phyloP scores from a whole-genome alignment of 208 protist species.

The Willaertia magna region DNA sequence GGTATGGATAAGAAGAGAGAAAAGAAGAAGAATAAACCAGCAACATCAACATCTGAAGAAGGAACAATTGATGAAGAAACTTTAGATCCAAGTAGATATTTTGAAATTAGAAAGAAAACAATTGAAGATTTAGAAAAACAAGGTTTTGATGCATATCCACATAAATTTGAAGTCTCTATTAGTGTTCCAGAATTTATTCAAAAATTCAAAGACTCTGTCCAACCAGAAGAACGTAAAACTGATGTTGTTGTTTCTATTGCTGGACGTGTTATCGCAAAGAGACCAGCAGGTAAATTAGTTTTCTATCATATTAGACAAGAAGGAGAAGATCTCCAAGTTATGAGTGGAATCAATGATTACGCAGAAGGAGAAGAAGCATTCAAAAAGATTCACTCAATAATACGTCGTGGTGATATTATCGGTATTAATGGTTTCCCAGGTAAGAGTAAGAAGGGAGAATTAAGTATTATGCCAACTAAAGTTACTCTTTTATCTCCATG shows the following conservation, averaged over 20 bases:
- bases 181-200: constrained; percentile 66
- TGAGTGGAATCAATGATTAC: constrained; percentile 53
- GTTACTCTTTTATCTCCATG: constrained; percentile 85
- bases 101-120: constrained; percentile 33
- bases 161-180: constrained; percentile 83
- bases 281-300: constrained; percentile 68
- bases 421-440: constrained; percentile 78
- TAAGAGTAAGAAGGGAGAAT: constrained; percentile 67
- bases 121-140: constrained; percentile 15
- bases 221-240: constrained; percentile 33
- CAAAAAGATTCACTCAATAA: constrained; percentile 48
- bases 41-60: no score
- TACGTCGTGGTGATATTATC: constrained; percentile 96
- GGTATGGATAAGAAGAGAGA: constrained; percentile 7
- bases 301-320: constrained; percentile 91
- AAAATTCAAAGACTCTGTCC: constrained; percentile 40
- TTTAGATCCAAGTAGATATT: constrained; percentile 30
- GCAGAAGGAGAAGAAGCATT: constrained; percentile 51
- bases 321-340: constrained; percentile 81
- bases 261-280: constrained; percentile 61
- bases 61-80: constrained; percentile 20
- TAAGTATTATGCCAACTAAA: constrained; percentile 62
- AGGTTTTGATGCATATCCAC: constrained; percentile 75
- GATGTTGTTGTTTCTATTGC: constrained; percentile 62
- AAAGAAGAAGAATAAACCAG: neutral